These are phyloP conservation scores for Aspergillus bertholletiae DNA, from an alignment of 495 filamentous ascomycete species.

Conservation along the genomic window DNA sequence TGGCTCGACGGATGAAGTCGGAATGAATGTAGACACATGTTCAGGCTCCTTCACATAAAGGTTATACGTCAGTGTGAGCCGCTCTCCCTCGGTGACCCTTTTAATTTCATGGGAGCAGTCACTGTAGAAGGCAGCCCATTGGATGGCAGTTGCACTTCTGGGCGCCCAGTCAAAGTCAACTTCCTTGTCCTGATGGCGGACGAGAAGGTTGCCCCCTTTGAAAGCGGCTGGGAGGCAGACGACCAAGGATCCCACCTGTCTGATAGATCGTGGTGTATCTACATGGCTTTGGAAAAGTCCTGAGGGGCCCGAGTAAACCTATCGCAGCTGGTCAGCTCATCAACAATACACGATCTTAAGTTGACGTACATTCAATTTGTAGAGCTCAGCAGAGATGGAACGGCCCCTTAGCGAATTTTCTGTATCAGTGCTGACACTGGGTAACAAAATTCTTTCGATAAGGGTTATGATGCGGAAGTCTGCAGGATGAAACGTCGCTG, in stretches of 20 bases:
- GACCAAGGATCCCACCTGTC: slow-evolving; percentile 54
- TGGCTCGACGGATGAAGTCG: neutral
- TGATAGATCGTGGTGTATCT: slow-evolving; percentile 47
- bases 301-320: slow-evolving; percentile 50
- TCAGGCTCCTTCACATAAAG: slow-evolving; percentile 34
- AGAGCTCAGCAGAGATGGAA: slow-evolving; percentile 43
- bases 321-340: neutral
- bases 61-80: slow-evolving; percentile 59
- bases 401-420: slow-evolving; percentile 9
- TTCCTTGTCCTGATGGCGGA: slow-evolving; percentile 20
- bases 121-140: slow-evolving; percentile 61
- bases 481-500: slow-evolving; percentile 48
- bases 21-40: no score
- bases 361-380: slow-evolving; percentile 52
- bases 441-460: slow-evolving; percentile 46
- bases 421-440: slow-evolving; percentile 19
- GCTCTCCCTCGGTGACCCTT: slow-evolving; percentile 47
- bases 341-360: neutral
- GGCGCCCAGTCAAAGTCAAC: slow-evolving; percentile 43
- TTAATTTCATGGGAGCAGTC: slow-evolving; percentile 61
- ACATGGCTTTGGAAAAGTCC: slow-evolving; percentile 52
- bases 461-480: slow-evolving; percentile 48
- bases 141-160: slow-evolving; percentile 23
- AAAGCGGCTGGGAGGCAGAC: slow-evolving; percentile 47
- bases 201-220: slow-evolving; percentile 31